Evolutionary conservation across 1,139 yeast genomes (phyloP).

Genomic region (Yamadazyma dendronema): DNA sequence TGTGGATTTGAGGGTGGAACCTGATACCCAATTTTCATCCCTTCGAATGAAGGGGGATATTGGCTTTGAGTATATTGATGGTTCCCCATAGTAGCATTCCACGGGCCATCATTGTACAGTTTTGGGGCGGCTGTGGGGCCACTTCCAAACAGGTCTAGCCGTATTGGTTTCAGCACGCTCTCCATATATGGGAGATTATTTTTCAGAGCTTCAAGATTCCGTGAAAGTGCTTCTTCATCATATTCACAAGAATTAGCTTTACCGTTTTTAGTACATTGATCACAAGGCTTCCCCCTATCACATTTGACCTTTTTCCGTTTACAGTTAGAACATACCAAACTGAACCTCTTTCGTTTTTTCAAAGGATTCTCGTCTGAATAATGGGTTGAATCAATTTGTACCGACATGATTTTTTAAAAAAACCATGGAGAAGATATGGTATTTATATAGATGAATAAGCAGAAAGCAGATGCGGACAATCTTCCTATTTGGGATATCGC

Average conservation of each 20-base stretch:
- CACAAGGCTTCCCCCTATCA: conserved; percentile 37
- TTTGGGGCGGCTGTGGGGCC: too few species aligned
- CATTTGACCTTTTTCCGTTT: conserved; percentile 36
- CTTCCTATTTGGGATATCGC: neutral
- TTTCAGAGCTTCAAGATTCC: neutral
- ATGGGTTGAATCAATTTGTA: too few species aligned
- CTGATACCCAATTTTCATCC: too few species aligned
- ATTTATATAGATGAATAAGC: neutral
- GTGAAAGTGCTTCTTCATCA: conserved; percentile 16
- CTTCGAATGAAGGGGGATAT: too few species aligned
- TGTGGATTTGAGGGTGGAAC: neutral
- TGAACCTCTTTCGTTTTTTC: conserved; percentile 29
- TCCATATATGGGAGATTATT: conserved; percentile 20
- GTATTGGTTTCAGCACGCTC: conserved; percentile 28
- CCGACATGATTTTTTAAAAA: too few species aligned
- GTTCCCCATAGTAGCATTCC: too few species aligned
- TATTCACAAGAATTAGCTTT: conserved; percentile 25
- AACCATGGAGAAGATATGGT: too few species aligned
- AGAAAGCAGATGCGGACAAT: neutral
- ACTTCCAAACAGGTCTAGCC: conserved; percentile 6
- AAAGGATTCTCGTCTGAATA: conserved; percentile 3
- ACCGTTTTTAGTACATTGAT: conserved; percentile 30
- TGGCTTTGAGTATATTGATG: too few species aligned
- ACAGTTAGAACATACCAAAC: conserved; percentile 38
- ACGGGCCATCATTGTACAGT: too few species aligned